Conservation (phyloP, 2,329 filamentous ascomycete species). For the Colletotrichum costaricense region DNA sequence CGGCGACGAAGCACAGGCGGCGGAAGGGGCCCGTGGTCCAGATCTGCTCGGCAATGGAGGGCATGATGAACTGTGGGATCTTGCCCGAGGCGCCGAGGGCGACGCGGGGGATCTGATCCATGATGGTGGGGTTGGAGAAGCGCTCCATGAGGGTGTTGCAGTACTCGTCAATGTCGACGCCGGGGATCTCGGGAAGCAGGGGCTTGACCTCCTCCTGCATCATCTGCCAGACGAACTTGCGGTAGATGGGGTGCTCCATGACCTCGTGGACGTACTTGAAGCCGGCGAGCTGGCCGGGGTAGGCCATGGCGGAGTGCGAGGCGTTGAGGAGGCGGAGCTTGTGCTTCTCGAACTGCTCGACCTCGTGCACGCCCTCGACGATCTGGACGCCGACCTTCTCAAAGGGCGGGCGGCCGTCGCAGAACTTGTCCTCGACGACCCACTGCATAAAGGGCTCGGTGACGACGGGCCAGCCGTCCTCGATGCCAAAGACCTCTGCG, state of each 20-base stretch:
- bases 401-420: slow-evolving; percentile 61
- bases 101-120: slow-evolving; percentile 64
- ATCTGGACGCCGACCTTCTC: slow-evolving; percentile 65
- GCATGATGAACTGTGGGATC: slow-evolving; percentile 64
- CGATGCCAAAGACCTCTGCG: slow-evolving; percentile 56
- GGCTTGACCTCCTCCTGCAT: slow-evolving; percentile 67
- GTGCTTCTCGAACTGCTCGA: slow-evolving; percentile 67
- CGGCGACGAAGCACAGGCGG: slow-evolving; percentile 60
- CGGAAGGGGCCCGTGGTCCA: slow-evolving; percentile 57
- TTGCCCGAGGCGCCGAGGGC: slow-evolving; percentile 64
- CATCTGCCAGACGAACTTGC: slow-evolving; percentile 63
- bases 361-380: slow-evolving; percentile 60
- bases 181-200: slow-evolving; percentile 59
- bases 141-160: slow-evolving; percentile 64
- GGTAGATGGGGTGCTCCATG: slow-evolving; percentile 59
- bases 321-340: slow-evolving; percentile 67
- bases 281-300: slow-evolving; percentile 62
- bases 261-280: slow-evolving; percentile 67
- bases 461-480: slow-evolving; percentile 64
- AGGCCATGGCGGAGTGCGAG: slow-evolving; percentile 63
- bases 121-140: slow-evolving; percentile 67
- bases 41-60: slow-evolving; percentile 58
- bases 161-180: slow-evolving; percentile 63
- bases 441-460: slow-evolving; percentile 67
- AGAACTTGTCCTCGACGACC: slow-evolving; percentile 65